Evolutionary conservation across 495 filamentous ascomycete genomes (phyloP), one percentile per base, ranked within the genome.

Genomic region (Neurospora discreta): DNA sequence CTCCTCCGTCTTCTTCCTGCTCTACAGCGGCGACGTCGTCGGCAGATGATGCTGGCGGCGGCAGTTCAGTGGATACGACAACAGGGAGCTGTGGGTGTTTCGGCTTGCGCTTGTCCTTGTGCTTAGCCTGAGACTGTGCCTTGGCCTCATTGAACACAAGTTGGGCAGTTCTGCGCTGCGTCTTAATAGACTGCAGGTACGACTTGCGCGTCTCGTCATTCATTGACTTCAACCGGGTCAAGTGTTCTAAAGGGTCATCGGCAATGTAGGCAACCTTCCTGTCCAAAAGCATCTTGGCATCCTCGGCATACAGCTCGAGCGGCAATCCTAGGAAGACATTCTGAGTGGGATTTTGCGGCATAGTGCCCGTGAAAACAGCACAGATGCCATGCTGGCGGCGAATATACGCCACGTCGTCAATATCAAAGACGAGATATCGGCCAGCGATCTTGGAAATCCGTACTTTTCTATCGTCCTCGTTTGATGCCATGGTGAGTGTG

Each of bases 261-360:
- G 91, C 90, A 72, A 97, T 87, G 81, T 91, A 93, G 71, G 87
- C 94, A 75, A 89, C 87, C 75, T 87, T 89, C 75, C 90, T 91
- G 75, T 97, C 92, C 72, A 97, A 89, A 40, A 99, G 86, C 71
- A 97, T 78, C 71, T 89, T 87, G 3, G 90, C 94, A 82, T 99
- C 95, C 79, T 98, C 95, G 1, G 92, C 90, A 87, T 95, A 93
- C 46, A 99, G 83, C 82, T 97, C 90, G 43, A 98, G 77, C 2
- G 95, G 95, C 42, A 98, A 80, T 23, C 95, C 93, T 71, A 94
- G 86, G 79, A 98, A 98, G 69, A 97, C 86, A 84, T 98, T 99
- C 80, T 99, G 95, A 75, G 95, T 93, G 7, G 95, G 93, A 52
- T 91, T 88, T 81, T 97, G 95, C 3, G 96, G 93, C 46, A 98